These are phyloP conservation scores for Whalleya microplaca DNA, from an alignment of 2,329 filamentous ascomycete species.

Conservation along the genomic window DNA sequence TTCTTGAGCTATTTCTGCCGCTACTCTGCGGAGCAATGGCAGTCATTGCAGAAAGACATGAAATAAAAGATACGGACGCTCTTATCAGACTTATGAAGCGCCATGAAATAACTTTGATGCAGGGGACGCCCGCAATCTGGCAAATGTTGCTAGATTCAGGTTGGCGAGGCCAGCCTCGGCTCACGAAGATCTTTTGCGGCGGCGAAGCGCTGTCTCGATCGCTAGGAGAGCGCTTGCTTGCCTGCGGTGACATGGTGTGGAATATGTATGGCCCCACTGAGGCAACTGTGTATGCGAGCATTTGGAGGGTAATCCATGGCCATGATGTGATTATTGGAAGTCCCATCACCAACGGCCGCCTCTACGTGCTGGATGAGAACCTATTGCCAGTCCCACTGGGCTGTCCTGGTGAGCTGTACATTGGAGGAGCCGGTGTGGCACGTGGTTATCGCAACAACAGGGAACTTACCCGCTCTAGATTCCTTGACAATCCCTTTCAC, in stretches of 20 bases:
- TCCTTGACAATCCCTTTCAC: constrained; percentile 31
- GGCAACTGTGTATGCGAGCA: constrained; percentile 32
- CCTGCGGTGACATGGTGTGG: constrained; percentile 33
- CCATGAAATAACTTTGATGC: constrained; percentile 40
- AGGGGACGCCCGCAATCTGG: constrained; percentile 44
- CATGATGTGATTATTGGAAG: constrained; percentile 31
- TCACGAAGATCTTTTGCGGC: constrained; percentile 32
- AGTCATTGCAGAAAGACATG: constrained; percentile 34
- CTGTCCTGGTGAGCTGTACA: constrained; percentile 37
- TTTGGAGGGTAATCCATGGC: constrained; percentile 30
- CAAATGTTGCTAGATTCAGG: constrained; percentile 32
- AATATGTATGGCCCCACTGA: constrained; percentile 38
- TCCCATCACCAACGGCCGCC: constrained; percentile 38
- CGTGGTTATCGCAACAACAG: constrained; percentile 38
- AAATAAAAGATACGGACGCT: constrained; percentile 37
- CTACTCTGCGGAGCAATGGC: constrained; percentile 39
- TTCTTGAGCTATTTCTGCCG: constrained; percentile 40
- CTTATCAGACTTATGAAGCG: constrained; percentile 39
- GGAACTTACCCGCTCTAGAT: constrained; percentile 23
- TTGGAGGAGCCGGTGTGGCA: constrained; percentile 37
- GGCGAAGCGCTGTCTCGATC: constrained; percentile 32
- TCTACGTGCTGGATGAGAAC: constrained; percentile 46
- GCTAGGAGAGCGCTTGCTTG: constrained; percentile 37
- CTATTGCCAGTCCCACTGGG: constrained; percentile 44
- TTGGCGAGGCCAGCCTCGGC: constrained; percentile 24